Evolutionary conservation across 768 basidiomycete species (phyloP).

Genomic region (Kwoniella dendrophila): DNA sequence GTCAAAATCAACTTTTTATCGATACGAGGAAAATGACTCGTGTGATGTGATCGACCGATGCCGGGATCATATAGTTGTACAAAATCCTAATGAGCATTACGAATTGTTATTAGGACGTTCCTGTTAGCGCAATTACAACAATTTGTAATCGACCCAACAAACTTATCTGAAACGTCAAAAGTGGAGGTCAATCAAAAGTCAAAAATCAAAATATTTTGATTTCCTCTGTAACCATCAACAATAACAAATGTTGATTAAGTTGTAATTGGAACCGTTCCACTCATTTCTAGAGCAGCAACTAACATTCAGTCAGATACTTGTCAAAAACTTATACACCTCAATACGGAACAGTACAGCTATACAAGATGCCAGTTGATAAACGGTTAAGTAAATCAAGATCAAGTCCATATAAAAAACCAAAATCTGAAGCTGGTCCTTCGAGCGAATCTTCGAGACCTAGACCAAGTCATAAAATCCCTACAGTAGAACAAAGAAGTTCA

Average conservation of each 20-base stretch:
- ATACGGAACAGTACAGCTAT: neutral
- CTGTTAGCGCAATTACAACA: neutral
- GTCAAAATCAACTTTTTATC: too few species aligned
- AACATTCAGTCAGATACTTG: neutral
- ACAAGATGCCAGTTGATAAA: slow-evolving; percentile 14
- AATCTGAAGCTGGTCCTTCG: neutral
- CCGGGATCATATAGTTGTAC: neutral
- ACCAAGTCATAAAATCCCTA: slow-evolving; percentile 20
- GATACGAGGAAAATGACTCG: slow-evolving; percentile 2
- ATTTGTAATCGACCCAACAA: neutral
- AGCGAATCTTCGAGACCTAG: slow-evolving; percentile 18
- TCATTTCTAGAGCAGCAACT: too few species aligned
- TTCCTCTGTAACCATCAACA: neutral
- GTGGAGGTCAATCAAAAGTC: slow-evolving; percentile 17
- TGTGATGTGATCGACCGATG: neutral
- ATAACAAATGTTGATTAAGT: neutral
- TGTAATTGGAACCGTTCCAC: neutral
- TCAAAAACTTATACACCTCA: neutral
- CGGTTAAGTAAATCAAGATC: slow-evolving; percentile 2
- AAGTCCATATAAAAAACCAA: slow-evolving; percentile 17
- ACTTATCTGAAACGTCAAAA: neutral
- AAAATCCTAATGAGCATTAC: neutral
- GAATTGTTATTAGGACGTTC: neutral
- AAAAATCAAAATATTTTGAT: slow-evolving; percentile 9
- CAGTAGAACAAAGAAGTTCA: slow-evolving; percentile 32